Conservation (phyloP, 257 asterid species). For the Fraxinus pennsylvanica region DNA sequence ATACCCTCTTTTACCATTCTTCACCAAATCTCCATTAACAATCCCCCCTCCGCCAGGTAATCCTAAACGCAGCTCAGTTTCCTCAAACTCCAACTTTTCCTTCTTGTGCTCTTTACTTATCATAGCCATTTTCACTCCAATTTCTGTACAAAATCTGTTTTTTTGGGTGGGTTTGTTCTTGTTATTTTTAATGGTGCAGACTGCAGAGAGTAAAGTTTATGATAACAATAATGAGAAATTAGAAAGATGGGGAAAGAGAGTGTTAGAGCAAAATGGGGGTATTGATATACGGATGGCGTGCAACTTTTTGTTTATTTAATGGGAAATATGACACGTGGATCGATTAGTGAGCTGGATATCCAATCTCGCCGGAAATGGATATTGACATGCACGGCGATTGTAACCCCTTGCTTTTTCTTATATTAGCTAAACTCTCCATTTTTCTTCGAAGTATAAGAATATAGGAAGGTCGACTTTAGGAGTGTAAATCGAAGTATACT, state of each 20-base stretch:
- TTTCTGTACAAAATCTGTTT: background rate
- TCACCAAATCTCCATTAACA: background rate
- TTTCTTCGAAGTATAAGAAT: background rate
- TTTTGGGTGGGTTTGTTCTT: slow-evolving; percentile 6
- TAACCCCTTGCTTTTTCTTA: slow-evolving; percentile 12
- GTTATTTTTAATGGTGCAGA: background rate
- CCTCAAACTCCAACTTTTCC: slow-evolving; percentile 26
- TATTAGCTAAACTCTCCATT: background rate
- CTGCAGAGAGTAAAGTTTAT: background rate
- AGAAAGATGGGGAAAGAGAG: slow-evolving; percentile 10
- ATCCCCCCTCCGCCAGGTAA: slow-evolving; percentile 29
- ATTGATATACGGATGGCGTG: background rate
- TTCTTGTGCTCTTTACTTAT: background rate
- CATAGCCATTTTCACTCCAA: slow-evolving; percentile 16
- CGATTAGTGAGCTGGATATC: slow-evolving; percentile 23
- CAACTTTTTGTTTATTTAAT: background rate
- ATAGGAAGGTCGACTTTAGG: background rate
- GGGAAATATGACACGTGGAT: slow-evolving; percentile 28
- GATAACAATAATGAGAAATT: background rate
- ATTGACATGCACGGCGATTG: slow-evolving; percentile 16
- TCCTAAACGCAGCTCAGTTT: slow-evolving; percentile 34
- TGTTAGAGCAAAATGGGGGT: slow-evolving; percentile 10
- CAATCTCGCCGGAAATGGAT: slow-evolving; percentile 23
- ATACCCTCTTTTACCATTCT: slow-evolving; percentile 30
- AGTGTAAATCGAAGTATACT: no score